Evolutionary conservation across 2,329 filamentous ascomycete species (phyloP), one percentile per base, ranked within the genome.

Genomic region (Bertia moriformis): DNA sequence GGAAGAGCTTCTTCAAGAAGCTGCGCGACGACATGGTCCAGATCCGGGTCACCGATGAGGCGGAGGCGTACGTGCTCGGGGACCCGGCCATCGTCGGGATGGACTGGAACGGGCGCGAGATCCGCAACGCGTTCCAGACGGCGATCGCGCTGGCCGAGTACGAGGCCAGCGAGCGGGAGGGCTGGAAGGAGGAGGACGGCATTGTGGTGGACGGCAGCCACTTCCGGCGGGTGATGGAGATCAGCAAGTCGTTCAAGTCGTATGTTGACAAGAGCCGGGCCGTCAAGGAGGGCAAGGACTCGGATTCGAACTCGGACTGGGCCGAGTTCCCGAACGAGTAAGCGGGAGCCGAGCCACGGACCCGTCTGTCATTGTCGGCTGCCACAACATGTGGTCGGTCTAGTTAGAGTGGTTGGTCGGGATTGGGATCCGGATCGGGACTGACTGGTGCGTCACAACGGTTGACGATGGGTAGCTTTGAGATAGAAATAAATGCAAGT

Each of bases 41-140:
- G 22, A 27, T 27, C 22, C 10, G 17, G 32, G 32, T 35, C 15
- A 18, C 7, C 12, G 32, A 7, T 7, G 32, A 35, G 10, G 15
- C 12, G 15, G 32, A 35, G 32, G 12, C 7, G 17, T 18, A 35
- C 14, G 33, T 37, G 30, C n/a, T 40, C 32, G 37, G 19, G 13
- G 30, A 36, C 19, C 33, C 38, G 7, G 33, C 37, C 12, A 42
- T 41, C 10, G 19, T 19, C 18, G 24, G 22, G 39, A 24, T 41
- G 5, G 19, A 37, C 3, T 45, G 43, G 42, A 45, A 45, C 32
- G 42, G 43, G 10, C 42, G 43, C 4, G 36, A 43, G 32, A 45
- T 45, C 22, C 39, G 43, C 18, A 42, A 42, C 29, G 39, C 39
- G 18, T 42, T 40, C 39, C 41, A 42, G 20, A 41, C 37, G 12